Percentiles rank a stretch among this genome's conserved stretches.
phyloP scores from a whole-genome alignment of 1,284 basidiomycete genomes.

The Coniophora puteana region DNA sequence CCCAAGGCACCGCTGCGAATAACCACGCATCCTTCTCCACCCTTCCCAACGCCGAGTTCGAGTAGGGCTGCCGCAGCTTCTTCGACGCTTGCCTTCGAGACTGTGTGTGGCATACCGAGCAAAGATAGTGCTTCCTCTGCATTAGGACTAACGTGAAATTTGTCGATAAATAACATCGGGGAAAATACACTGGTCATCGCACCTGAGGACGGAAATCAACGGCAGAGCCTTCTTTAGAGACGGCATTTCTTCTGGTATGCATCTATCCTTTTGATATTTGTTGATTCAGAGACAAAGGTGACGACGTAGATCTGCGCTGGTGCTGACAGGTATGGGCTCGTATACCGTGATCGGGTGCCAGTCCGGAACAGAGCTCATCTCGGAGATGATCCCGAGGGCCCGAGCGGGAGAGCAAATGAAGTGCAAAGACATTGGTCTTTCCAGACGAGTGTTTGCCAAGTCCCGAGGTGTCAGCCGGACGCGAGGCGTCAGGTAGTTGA shows the following conservation, averaged over 20 bases:
- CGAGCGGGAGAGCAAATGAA: slow-evolving; percentile 83
- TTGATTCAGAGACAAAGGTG: slow-evolving; percentile 4
- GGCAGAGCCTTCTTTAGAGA: slow-evolving; percentile 61
- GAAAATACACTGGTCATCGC: slow-evolving; percentile 9
- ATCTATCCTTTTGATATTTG: slow-evolving; percentile 55
- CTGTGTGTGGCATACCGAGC: slow-evolving; percentile 49
- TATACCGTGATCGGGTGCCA: slow-evolving; percentile 73
- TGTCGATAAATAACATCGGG: slow-evolving; percentile 7
- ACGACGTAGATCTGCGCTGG: slow-evolving; percentile 1
- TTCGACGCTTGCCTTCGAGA: slow-evolving; percentile 52
- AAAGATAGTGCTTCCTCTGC: slow-evolving; percentile 71
- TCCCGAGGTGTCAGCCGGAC: slow-evolving; percentile 72
- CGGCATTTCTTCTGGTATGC: slow-evolving; percentile 75
- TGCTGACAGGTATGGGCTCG: slow-evolving; percentile 81
- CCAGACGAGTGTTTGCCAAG: slow-evolving; percentile 51
- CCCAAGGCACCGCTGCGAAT: slow-evolving; percentile 79
- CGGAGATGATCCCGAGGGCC: slow-evolving; percentile 63
- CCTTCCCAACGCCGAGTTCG: slow-evolving; percentile 49
- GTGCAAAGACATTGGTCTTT: slow-evolving; percentile 64
- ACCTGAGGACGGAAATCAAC: slow-evolving; percentile 67
- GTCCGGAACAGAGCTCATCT: slow-evolving; percentile 48
- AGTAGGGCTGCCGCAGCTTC: slow-evolving; percentile 58
- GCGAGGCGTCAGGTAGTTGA: slow-evolving; percentile 78
- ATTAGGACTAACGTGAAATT: slow-evolving; percentile 54
- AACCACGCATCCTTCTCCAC: slow-evolving; percentile 55